These are phyloP conservation scores for Sistotremastrum niveocremeum DNA, from an alignment of 768 basidiomycete genomes.

Conservation along the genomic window DNA sequence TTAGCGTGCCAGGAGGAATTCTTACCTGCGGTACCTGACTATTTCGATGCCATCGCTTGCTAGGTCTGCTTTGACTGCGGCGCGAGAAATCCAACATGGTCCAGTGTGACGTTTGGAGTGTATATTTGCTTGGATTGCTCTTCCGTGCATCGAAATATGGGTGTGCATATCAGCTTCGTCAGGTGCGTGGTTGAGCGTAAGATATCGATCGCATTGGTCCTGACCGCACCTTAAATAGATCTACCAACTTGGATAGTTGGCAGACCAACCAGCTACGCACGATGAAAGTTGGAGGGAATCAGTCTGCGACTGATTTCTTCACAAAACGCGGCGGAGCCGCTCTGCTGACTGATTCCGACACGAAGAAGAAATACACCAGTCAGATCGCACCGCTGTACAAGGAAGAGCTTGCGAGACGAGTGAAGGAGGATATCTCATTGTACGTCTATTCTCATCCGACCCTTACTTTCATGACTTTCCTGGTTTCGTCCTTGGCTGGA, in stretches of 20 bases:
- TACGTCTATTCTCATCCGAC: constrained; percentile 21
- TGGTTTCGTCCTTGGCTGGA: background rate
- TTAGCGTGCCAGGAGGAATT: constrained; percentile 17
- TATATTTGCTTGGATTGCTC: constrained; percentile 99
- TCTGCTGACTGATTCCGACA: constrained; percentile 57
- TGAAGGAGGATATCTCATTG: constrained; percentile 62
- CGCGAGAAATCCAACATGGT: constrained; percentile 96
- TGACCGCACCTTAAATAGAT: constrained; percentile 33
- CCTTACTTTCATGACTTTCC: background rate
- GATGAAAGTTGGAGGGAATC: constrained; percentile 95
- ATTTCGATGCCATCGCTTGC: constrained; percentile 1
- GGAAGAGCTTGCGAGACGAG: constrained; percentile 73
- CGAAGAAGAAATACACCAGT: constrained; percentile 83
- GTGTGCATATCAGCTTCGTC: constrained; percentile 96
- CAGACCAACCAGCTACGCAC: constrained; percentile 78
- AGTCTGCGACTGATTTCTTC: constrained; percentile 77
- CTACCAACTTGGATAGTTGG: constrained; percentile 95
- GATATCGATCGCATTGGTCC: background rate
- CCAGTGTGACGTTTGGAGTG: constrained; percentile 89
- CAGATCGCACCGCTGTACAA: constrained; percentile 80
- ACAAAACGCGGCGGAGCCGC: constrained; percentile 70
- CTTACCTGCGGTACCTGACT: constrained; percentile 1
- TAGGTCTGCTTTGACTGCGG: constrained; percentile 90
- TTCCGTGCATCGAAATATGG: constrained; percentile 88
- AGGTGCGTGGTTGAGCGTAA: constrained; percentile 37